Evolutionary conservation across 257 asterid species (phyloP).

Genomic region (Plantago elongata): DNA sequence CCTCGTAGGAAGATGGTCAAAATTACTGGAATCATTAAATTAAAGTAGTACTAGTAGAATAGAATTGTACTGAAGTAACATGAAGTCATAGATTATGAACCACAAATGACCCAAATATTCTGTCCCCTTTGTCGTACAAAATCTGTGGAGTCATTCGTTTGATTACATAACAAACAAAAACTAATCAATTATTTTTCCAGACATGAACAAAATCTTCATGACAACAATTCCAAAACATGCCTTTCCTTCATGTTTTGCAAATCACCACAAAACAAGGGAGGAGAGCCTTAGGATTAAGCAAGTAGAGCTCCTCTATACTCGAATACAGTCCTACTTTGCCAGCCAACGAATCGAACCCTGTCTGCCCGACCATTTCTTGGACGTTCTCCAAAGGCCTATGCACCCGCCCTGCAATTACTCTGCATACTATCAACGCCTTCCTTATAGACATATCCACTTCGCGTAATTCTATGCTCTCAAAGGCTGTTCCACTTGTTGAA

Average conservation of each 20-base stretch:
- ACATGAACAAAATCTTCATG: slow-evolving; percentile 5
- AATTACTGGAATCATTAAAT: neutral
- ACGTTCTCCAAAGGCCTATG: slow-evolving; percentile 79
- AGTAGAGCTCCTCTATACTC: slow-evolving; percentile 88
- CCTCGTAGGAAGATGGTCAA: neutral
- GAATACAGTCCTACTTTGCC: slow-evolving; percentile 87
- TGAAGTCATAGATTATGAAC: slow-evolving; percentile 1
- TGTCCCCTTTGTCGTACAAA: slow-evolving; percentile 5
- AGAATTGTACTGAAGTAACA: neutral
- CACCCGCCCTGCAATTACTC: slow-evolving; percentile 93
- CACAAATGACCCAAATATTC: slow-evolving; percentile 12
- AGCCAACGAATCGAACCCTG: slow-evolving; percentile 83
- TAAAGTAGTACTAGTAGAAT: neutral
- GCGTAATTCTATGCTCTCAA: slow-evolving; percentile 43
- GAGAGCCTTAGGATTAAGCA: slow-evolving; percentile 78
- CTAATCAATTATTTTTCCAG: slow-evolving; percentile 5
- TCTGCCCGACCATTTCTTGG: slow-evolving; percentile 58
- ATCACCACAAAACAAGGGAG: slow-evolving; percentile 91
- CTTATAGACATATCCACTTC: slow-evolving; percentile 32
- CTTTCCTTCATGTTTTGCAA: slow-evolving; percentile 44
- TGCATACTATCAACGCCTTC: slow-evolving; percentile 73
- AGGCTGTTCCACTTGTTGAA: slow-evolving; percentile 77
- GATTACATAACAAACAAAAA: slow-evolving; percentile 12
- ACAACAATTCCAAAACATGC: neutral
- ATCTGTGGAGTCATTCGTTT: slow-evolving; percentile 9